Base-by-base conservation (phyloP, 257 asterid species). In the Petrea volubilis region DNA sequence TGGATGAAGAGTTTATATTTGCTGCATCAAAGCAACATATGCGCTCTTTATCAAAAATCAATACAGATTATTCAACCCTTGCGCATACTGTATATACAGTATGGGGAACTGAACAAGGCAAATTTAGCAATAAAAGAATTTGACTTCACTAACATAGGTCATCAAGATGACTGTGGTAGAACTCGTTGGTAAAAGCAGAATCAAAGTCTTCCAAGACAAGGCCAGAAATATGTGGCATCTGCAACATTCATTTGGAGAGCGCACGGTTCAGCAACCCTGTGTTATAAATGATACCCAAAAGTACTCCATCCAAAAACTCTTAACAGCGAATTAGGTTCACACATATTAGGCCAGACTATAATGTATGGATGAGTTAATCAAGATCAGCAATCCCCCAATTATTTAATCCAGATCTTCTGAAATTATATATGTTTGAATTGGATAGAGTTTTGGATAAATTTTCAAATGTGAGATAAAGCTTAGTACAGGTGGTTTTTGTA, bases 161-260 rank as follows among this genome's bases (percentile, higher is more conserved):
- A 82, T 94, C 99, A 51, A 91, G 87, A 84, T 91, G 97, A 73
- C 99, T 94, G 86, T 94, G 98, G 81, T 94, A 94, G 84, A 86
- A 94, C 71, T 84, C 80, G 83, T 91, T 91, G 81, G 91, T 82
- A 75, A 89, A 94, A 57, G 88, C 67, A 75, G 90, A 66, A 85
- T 94, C 99, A 24, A 94, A 94, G 81, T 94, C 99, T 84, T 90
- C 97, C 84, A 94, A 65, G 74, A 94, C 96, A 64, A 94, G 69
- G 52, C 98, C 99, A 58, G 98, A 84, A 78, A 83, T 83, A 59
- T 80, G 80, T 9, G 97, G 89, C 62, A 83, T 86, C 99, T 94
- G 97, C 82, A 71, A 60, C 63, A 63, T 67, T 65, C 53, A 49
- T 27, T 68, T 24, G 62, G 60, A 69, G 69, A 58, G 28, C 41